phyloP scores from a whole-genome alignment of 2,329 filamentous ascomycete species.

The Arthrobotrys iridis region DNA sequence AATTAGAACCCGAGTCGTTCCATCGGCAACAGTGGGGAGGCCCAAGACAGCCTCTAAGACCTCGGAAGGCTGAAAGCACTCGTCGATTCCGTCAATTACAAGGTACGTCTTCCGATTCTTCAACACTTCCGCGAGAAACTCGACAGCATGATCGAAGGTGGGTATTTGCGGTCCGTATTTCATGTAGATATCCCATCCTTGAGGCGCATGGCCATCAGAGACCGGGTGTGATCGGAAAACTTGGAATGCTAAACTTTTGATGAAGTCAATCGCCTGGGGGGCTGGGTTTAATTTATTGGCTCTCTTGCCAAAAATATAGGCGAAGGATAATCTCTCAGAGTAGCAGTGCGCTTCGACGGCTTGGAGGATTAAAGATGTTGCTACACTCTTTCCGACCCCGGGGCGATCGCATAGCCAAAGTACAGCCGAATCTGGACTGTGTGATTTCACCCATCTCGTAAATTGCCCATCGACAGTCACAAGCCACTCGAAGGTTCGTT shows the following conservation, averaged over 20 bases:
- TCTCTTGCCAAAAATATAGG: slow-evolving; percentile 51
- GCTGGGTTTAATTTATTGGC: slow-evolving; percentile 53
- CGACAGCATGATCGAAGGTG: slow-evolving; percentile 41
- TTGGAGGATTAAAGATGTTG: slow-evolving; percentile 46
- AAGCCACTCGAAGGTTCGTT: slow-evolving; percentile 52
- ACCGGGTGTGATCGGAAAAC: slow-evolving; percentile 30
- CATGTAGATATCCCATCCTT: slow-evolving; percentile 37
- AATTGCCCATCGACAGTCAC: slow-evolving; percentile 47
- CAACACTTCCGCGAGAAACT: slow-evolving; percentile 46
- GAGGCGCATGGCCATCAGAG: slow-evolving; percentile 5
- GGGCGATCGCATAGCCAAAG: slow-evolving; percentile 52
- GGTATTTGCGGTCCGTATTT: slow-evolving; percentile 33
- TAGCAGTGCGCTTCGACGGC: slow-evolving; percentile 45
- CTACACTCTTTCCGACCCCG: slow-evolving; percentile 48
- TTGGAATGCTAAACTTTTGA: slow-evolving; percentile 50
- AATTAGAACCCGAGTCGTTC: slow-evolving; percentile 41
- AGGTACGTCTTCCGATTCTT: slow-evolving; percentile 44
- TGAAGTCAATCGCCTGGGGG: slow-evolving; percentile 46
- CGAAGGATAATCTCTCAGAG: slow-evolving; percentile 12
- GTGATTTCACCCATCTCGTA: slow-evolving; percentile 45
- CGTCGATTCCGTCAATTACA: slow-evolving; percentile 50
- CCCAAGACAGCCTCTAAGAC: slow-evolving; percentile 46
- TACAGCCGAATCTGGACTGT: slow-evolving; percentile 28
- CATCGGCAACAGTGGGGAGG: slow-evolving; percentile 43
- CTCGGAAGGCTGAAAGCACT: slow-evolving; percentile 49